Percentiles rank a stretch among this genome's conserved stretches.
These are phyloP conservation scores for Puccinia coronata DNA, from an alignment of 1,284 basidiomycete genomes.

Conservation along the genomic window DNA sequence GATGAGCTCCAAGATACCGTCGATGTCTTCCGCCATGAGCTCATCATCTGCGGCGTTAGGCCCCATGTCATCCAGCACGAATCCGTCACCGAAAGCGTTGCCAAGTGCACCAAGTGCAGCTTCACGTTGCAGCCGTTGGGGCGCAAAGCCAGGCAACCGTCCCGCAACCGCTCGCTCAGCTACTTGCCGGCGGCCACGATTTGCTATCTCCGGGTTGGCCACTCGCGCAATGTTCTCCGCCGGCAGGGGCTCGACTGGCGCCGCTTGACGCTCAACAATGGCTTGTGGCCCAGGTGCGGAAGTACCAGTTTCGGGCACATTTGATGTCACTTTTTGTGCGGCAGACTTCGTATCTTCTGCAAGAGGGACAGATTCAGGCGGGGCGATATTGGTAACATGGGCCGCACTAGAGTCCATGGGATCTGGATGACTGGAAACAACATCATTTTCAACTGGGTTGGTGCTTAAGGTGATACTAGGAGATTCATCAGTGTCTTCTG, in stretches of 20 bases:
- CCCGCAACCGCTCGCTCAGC: conserved; percentile 6
- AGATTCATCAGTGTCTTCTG: not conserved
- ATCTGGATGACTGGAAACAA: not conserved
- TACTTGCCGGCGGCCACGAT: not conserved
- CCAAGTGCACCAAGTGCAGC: not conserved
- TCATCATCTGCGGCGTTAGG: conserved; percentile 42
- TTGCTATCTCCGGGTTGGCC: not conserved
- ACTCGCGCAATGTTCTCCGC: conserved; percentile 1
- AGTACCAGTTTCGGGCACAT: not conserved
- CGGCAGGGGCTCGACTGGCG: not conserved
- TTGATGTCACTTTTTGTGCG: not conserved
- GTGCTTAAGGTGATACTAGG: not conserved
- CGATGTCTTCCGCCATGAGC: conserved; percentile 47
- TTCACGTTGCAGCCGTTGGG: not conserved
- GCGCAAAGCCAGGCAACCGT: not conserved
- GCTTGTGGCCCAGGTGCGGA: not conserved
- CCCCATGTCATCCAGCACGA: conserved; percentile 9
- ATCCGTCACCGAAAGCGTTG: not conserved
- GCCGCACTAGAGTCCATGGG: not conserved
- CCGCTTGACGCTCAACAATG: not conserved
- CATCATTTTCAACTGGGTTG: not conserved
- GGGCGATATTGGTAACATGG: not conserved
- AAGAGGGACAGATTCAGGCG: not conserved
- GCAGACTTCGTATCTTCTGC: not conserved
- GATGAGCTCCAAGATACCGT: conserved; percentile 48